A percentile compares a stretch with the other conserved stretches of the same genome.
phyloP scores from a whole-genome alignment of 768 basidiomycete species.

The Boletellus sp. region DNA sequence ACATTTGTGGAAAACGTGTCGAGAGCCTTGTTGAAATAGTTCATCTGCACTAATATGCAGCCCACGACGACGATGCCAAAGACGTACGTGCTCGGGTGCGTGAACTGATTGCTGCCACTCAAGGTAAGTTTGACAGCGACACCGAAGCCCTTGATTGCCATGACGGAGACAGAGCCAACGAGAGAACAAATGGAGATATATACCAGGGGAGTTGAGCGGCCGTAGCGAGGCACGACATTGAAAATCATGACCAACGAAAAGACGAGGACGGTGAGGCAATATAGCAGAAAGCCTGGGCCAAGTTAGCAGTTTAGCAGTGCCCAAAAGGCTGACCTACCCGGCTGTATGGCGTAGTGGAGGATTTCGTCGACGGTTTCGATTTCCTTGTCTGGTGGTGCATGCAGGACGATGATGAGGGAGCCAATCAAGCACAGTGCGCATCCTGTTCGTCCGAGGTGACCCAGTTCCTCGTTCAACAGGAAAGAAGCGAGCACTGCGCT shows the following conservation, averaged over 20 bases:
- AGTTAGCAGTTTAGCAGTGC: conserved; percentile 7
- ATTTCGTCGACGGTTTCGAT: conserved; percentile 93
- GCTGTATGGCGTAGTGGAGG: conserved; percentile 86
- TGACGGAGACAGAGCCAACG: conserved; percentile 94
- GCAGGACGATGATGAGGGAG: conserved; percentile 90
- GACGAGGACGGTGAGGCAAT: conserved; percentile 80
- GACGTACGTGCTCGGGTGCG: conserved; percentile 93
- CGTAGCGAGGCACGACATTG: conserved; percentile 76
- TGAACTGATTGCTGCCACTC: conserved; percentile 91
- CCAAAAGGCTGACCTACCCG: conserved; percentile 51
- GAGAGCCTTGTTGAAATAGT: conserved; percentile 97
- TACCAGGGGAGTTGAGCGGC: conserved; percentile 82
- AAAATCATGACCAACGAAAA: conserved; percentile 88
- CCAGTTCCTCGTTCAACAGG: conserved; percentile 88
- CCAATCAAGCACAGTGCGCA: conserved; percentile 83
- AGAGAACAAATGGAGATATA: conserved; percentile 97
- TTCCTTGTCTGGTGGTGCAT: conserved; percentile 94
- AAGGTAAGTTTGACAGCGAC: conserved; percentile 94
- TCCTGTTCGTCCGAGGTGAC: conserved; percentile 85
- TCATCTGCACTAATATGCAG: conserved; percentile 92
- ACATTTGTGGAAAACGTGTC: conserved; percentile 97
- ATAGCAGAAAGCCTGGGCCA: conserved; percentile 80
- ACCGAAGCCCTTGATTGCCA: conserved; percentile 98
- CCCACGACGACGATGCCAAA: conserved; percentile 78
- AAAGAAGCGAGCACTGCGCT: conserved; percentile 95